Evolutionary conservation across 2,329 filamentous ascomycete species (phyloP).

Genomic region (Shiraia bambusicola): DNA sequence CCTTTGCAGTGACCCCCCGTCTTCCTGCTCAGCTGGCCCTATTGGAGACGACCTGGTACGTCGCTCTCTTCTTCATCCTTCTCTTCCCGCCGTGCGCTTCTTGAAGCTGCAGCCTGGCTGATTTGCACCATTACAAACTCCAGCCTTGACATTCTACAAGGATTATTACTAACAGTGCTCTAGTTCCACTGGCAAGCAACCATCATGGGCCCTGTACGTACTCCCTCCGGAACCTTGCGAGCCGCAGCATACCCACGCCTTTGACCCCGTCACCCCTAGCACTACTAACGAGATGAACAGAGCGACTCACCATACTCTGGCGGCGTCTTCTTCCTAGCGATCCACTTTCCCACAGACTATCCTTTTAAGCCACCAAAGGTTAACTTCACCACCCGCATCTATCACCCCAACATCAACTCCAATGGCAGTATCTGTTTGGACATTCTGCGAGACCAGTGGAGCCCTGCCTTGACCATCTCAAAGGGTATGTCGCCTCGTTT

Average conservation of each 20-base stretch:
- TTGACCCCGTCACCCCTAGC: conserved; percentile 1
- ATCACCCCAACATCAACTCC: conserved; percentile 99
- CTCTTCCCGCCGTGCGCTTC: conserved; percentile 9
- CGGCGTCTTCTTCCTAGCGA: conserved; percentile 97
- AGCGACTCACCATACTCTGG: conserved; percentile 96
- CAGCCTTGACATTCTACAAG: conserved; percentile 14
- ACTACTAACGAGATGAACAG: conserved; percentile 52
- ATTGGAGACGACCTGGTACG: conserved; percentile 97
- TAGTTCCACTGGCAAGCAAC: conserved; percentile 99
- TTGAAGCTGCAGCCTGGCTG: no score
- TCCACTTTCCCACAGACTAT: conserved; percentile 99
- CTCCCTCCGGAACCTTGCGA: conserved; percentile 6
- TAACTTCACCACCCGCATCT: conserved; percentile 99
- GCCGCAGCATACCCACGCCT: conserved; percentile 6
- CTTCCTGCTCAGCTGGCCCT: conserved; percentile 96
- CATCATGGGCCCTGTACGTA: conserved; percentile 97
- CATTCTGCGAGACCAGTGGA: conserved; percentile 98
- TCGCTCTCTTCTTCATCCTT: conserved; percentile 34
- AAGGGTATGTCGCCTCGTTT: conserved; percentile 73
- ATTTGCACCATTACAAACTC: neutral
- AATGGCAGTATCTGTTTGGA: conserved; percentile 99
- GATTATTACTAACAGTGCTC: conserved; percentile 31
- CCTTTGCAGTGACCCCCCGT: conserved; percentile 81
- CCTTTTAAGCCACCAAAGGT: conserved; percentile 99
- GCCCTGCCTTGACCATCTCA: conserved; percentile 94